Evolutionary conservation across 1,284 basidiomycete genomes (phyloP).

Genomic region (Moesziomyces aphidis): DNA sequence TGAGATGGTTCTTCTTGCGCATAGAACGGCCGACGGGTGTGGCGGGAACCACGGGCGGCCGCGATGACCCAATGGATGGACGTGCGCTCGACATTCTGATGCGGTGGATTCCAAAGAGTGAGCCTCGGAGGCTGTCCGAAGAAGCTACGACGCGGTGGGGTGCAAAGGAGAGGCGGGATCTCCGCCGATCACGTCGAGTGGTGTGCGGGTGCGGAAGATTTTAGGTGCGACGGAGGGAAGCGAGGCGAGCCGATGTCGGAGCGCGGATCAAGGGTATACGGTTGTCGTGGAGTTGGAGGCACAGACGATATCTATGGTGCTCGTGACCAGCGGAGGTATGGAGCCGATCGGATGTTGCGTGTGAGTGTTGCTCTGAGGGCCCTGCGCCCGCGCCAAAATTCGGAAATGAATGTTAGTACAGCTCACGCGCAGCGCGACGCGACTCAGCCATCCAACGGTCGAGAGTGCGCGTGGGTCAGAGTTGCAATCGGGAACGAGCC

Average conservation of each 20-base stretch:
- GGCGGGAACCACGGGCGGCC: slow-evolving; percentile 43
- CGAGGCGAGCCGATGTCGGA: not conserved
- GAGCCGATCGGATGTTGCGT: not conserved
- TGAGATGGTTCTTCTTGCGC: slow-evolving; percentile 49
- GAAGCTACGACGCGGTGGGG: not conserved
- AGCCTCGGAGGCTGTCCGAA: not conserved
- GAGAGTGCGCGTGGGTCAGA: not conserved
- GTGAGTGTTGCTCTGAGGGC: slow-evolving; percentile 32
- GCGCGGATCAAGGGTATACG: not conserved
- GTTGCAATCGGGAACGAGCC: not conserved
- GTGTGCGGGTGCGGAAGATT: no score
- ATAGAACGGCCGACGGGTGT: slow-evolving; percentile 46
- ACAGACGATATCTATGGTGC: not conserved
- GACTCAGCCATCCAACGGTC: slow-evolving; percentile 8
- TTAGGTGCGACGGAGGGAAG: not conserved
- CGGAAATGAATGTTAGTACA: slow-evolving; percentile 17
- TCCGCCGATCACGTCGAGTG: no score
- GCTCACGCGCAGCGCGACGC: slow-evolving; percentile 28
- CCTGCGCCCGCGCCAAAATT: slow-evolving; percentile 3
- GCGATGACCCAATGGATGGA: slow-evolving; percentile 33
- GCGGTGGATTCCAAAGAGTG: not conserved
- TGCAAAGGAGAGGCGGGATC: not conserved
- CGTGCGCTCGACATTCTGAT: slow-evolving; percentile 33
- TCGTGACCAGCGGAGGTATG: not conserved
- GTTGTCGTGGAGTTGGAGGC: not conserved